Evolutionary conservation across 2,329 filamentous ascomycete genomes (phyloP), one percentile per base, ranked within the genome.

Genomic region (Scorias spongiosa): DNA sequence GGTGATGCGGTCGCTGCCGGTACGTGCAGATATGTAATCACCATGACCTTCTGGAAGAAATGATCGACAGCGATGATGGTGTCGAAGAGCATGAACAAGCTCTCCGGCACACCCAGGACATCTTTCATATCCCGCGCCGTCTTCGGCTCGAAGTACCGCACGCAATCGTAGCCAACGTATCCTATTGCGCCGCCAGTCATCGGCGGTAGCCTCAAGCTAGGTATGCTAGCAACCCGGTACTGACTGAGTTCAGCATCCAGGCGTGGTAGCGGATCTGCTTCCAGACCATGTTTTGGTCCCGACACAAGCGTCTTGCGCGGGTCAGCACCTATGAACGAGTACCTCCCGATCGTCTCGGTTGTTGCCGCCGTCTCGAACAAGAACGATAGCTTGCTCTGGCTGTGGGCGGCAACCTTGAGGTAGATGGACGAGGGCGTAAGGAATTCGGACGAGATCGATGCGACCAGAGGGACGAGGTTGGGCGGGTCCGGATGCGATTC

Each of bases 111-210:
- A 47, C 81, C 69, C 17, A 96, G 73, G 28, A 93, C 75, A 64
- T 98, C 91, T 64, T 91, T 81, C 70, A 95, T 78, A 2, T 50
- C 46, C 41, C 87, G 76, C 20, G 80, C 80, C n/a, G 91, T 96
- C 72, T 88, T 93, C 48, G 91, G 91, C 70, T 98, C 91, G 54
- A 98, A 98, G 66, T 96, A 96, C 58, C 81, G 80, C 56, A 98
- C 85, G 63, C 91, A 98, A 62, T 98, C 91, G 60, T 98, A 98
- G 43, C 88, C 88, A 5, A 96, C 86, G 62, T 96, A 98, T 47
- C 91, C 91, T 56, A 98, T 86, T 10, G 88, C 91, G 41, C 91
- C 91, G 36, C 88, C 91, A 0, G 84, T 85, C 66, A 98, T 69
- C 20, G 85, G 84, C 42, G 91, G 91, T 32, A 98, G 72, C 55